These are phyloP conservation scores for Melaleuca quinquenervia DNA, from an alignment of 345 rosid genomes.

Conservation along the genomic window DNA sequence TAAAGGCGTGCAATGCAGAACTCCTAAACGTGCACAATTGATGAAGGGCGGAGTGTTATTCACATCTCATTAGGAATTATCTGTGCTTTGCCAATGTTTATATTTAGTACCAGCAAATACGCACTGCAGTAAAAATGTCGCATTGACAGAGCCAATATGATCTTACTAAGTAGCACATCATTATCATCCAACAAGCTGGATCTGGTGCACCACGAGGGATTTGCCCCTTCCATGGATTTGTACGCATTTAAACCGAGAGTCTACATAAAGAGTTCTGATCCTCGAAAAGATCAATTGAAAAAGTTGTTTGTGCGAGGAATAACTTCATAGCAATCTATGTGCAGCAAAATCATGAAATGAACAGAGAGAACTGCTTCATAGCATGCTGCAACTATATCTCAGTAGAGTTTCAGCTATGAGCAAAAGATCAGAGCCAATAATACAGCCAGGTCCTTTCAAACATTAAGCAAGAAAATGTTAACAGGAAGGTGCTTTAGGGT, in stretches of 20 bases:
- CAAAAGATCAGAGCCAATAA: not conserved
- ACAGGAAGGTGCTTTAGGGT: not conserved
- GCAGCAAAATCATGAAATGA: not conserved
- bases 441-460: not conserved
- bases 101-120: not conserved
- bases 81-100: not conserved
- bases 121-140: not conserved
- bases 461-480: not conserved
- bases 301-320: not conserved
- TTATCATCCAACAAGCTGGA: not conserved
- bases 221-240: not conserved
- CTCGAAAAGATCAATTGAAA: not conserved
- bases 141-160: not conserved
- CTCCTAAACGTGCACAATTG: not conserved
- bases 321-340: not conserved
- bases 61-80: not conserved
- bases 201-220: not conserved
- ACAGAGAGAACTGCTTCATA: not conserved
- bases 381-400: not conserved
- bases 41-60: not conserved
- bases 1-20: not conserved
- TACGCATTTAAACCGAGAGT: not conserved
- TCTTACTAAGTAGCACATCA: not conserved
- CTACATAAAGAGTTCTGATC: not conserved
- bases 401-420: not conserved